Evolutionary conservation across 768 basidiomycete genomes (phyloP).

Genomic region (Naganishia kalamii): DNA sequence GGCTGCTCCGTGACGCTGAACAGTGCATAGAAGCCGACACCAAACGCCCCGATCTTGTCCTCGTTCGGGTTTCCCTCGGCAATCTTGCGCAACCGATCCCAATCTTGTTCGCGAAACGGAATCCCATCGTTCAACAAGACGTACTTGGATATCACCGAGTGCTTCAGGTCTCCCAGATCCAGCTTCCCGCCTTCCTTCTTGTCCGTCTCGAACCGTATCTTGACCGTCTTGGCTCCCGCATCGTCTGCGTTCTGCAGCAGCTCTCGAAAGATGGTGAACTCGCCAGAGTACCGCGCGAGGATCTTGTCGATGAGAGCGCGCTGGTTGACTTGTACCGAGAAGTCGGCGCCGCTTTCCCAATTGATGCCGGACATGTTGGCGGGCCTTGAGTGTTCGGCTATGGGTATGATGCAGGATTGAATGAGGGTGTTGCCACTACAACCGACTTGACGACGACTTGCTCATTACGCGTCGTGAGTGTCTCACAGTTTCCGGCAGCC

Average conservation of each 20-base stretch:
- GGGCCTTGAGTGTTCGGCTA: no score
- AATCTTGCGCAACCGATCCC: constrained; percentile 86
- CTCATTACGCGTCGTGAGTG: no score
- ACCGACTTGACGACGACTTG: no score
- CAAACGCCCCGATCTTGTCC: constrained; percentile 79
- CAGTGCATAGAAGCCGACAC: constrained; percentile 31
- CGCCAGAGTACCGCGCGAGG: constrained; percentile 87
- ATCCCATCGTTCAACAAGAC: constrained; percentile 83
- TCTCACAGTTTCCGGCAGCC: no score
- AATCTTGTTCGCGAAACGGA: constrained; percentile 60
- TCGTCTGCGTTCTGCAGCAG: constrained; percentile 75
- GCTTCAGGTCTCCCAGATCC: background rate
- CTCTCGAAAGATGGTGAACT: constrained; percentile 82
- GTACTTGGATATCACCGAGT: constrained; percentile 64
- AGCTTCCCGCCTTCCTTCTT: constrained; percentile 53
- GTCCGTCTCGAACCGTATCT: constrained; percentile 70
- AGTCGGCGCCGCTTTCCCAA: constrained; percentile 34
- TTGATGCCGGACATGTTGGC: constrained; percentile 19
- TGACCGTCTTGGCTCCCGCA: constrained; percentile 56
- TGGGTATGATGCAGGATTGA: no score
- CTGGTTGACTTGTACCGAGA: constrained; percentile 74
- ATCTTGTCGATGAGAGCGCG: constrained; percentile 93
- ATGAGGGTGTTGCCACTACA: no score
- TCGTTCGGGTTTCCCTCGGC: constrained; percentile 93
- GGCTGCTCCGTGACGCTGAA: constrained; percentile 45